Evolutionary conservation across 1,284 basidiomycete species (phyloP), one percentile per base, ranked within the genome.

Genomic region (Laetiporus sulphureus): DNA sequence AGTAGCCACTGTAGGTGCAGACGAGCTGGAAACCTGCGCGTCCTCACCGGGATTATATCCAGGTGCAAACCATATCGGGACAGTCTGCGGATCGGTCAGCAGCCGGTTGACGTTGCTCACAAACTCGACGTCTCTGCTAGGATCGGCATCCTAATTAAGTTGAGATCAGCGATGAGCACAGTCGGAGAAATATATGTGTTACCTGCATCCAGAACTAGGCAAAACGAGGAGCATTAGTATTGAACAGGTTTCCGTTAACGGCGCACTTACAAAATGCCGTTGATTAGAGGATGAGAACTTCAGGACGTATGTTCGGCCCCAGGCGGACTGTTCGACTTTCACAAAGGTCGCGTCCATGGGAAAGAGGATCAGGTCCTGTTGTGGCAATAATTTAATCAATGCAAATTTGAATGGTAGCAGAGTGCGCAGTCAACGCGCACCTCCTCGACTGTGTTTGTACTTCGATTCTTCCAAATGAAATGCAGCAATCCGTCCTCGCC

Each of bases 161-260:
- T 12, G 3, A 19, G 21, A 41, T 31, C 32, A 18, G 25, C 15
- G 7, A 43, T 18, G 5, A 5, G 27, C 2, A 4, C 5, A 23
- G n/a, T n/a, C 13, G 8, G 18, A 47, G 13, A 20, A n/a, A n/a
- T n/a, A n/a, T 15, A 20, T 6, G 7, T 13, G 12, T 54, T 63
- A 83, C 85, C 81, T 89, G 86, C 72, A 90, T 68, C 85, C 85
- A 90, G 55, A 87, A 89, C 85, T 89, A 47, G 10, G 50, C 3
- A 27, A 3, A 18, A 27, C 34, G 40, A 2, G 41, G 39, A 19
- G n/a, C 8, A 19, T 44, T 45, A 47, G 32, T 45, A 44, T 39
- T 32, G 20, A 37, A 42, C 16, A 12, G 15, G 1, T 18, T 1
- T 33, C n/a, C n/a, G n/a, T n/a, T n/a, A n/a, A n/a, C n/a, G n/a